Evolutionary conservation across 495 filamentous ascomycete species (phyloP), one percentile per base, ranked within the genome.

Genomic region (Baudoinia panamericana): DNA sequence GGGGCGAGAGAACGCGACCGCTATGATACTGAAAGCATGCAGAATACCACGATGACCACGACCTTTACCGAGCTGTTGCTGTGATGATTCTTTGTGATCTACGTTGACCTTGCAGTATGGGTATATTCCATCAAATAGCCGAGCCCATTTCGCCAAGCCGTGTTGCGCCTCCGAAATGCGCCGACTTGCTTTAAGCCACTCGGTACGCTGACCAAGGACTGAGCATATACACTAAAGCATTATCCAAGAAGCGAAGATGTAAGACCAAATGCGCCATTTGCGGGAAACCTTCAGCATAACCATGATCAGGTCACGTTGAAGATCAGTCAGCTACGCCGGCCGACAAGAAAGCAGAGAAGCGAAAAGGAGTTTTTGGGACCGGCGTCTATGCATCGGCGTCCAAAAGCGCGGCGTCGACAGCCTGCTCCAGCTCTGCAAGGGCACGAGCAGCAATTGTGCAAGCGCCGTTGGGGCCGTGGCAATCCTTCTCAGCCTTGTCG

Each of bases 1-100:
- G 63, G 60, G 70, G 72, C 13, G 75, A 77, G 39, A 63, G 61
- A 22, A 51, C 53, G 27, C 35, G 50, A 34, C 48, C 48, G 13
- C 24, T 48, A 22, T 48, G 37, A 46, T n/a, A n/a, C n/a, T n/a
- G n/a, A n/a, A n/a, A n/a, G n/a, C n/a, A n/a, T n/a, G n/a, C n/a
- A n/a, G n/a, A n/a, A n/a, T n/a, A n/a, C n/a, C n/a, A n/a, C n/a
- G n/a, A n/a, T n/a, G n/a, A n/a, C n/a, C n/a, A n/a, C n/a, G n/a
- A n/a, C n/a, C n/a, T n/a, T n/a, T n/a, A n/a, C n/a, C n/a, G n/a
- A n/a, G n/a, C n/a, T n/a, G n/a, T n/a, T n/a, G n/a, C n/a, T n/a
- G n/a, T n/a, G n/a, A n/a, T n/a, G n/a, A n/a, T n/a, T n/a, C n/a
- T n/a, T n/a, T n/a, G n/a, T n/a, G n/a, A n/a, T n/a, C n/a, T n/a